Conservation (phyloP, 2,329 filamentous ascomycete species). For the Alternaria arbusti region DNA sequence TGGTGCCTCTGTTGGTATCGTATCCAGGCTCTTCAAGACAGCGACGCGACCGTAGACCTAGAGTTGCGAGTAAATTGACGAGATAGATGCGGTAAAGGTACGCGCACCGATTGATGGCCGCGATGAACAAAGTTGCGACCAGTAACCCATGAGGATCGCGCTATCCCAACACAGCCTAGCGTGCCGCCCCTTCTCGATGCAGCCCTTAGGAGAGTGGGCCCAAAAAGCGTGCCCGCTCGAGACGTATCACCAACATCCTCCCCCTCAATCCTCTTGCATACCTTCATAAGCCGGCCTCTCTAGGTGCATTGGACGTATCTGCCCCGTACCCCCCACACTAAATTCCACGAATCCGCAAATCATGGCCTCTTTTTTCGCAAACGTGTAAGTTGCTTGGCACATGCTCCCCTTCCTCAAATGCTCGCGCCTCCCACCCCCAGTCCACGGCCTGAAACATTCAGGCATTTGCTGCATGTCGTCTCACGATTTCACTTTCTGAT, state of each 20-base stretch:
- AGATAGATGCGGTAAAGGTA: slow-evolving; percentile 5
- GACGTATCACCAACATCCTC: slow-evolving; percentile 41
- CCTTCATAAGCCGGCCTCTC: slow-evolving; percentile 24
- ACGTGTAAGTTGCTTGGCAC: slow-evolving; percentile 51
- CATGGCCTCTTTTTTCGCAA: slow-evolving; percentile 53
- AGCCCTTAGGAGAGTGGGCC: slow-evolving; percentile 26
- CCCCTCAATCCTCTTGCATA: slow-evolving; percentile 30
- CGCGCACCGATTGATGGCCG: slow-evolving; percentile 3
- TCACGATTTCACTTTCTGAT: slow-evolving; percentile 26
- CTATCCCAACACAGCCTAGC: slow-evolving; percentile 29
- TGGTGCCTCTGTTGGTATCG: background rate
- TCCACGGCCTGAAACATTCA: slow-evolving; percentile 39
- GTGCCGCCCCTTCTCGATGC: slow-evolving; percentile 38
- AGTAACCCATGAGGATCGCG: slow-evolving; percentile 26
- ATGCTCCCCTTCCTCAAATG: slow-evolving; percentile 39
- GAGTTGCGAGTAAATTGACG: background rate
- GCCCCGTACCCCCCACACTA: slow-evolving; percentile 11
- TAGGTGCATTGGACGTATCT: slow-evolving; percentile 16
- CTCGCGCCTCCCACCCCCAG: slow-evolving; percentile 26
- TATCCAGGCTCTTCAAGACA: background rate
- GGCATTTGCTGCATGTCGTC: slow-evolving; percentile 31
- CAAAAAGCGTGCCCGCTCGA: slow-evolving; percentile 36
- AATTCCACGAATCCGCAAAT: slow-evolving; percentile 17
- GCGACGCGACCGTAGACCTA: background rate
- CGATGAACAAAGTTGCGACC: slow-evolving; percentile 33